Percentiles rank a stretch among this genome's conserved stretches.
Evolutionary conservation across 176 grass and related monocot species (phyloP).

Genomic region (Aegilops bicornis): DNA sequence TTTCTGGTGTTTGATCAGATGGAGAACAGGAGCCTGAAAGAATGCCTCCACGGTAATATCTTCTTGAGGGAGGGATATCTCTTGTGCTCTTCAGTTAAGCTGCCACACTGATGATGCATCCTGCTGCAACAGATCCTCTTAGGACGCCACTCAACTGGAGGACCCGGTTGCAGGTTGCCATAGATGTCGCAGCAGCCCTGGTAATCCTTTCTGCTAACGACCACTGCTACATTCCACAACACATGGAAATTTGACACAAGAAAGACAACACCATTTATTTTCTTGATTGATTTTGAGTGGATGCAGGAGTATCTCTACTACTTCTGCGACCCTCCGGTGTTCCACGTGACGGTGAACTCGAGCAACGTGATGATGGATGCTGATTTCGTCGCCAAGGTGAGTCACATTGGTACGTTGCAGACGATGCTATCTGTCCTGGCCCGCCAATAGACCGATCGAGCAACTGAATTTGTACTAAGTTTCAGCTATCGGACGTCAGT

Average conservation of each 20-base stretch:
- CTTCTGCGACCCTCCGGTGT: slow-evolving; percentile 83
- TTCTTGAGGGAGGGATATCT: background rate
- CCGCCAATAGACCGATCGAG: too few species aligned
- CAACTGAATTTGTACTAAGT: background rate
- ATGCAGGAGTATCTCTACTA: slow-evolving; percentile 93
- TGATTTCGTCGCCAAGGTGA: slow-evolving; percentile 76
- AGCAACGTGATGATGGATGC: slow-evolving; percentile 69
- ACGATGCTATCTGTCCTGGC: background rate
- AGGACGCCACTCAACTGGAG: slow-evolving; percentile 90
- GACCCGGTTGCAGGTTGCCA: slow-evolving; percentile 77
- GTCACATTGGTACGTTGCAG: background rate
- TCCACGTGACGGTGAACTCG: slow-evolving; percentile 68
- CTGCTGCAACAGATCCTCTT: slow-evolving; percentile 61
- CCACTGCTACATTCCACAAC: background rate
- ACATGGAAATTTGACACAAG: background rate
- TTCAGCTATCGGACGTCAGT: slow-evolving; percentile 72
- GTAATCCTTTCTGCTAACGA: slow-evolving; percentile 28
- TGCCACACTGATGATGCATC: background rate
- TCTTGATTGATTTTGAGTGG: slow-evolving; percentile 20
- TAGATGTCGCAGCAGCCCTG: slow-evolving; percentile 91
- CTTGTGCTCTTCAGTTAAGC: background rate
- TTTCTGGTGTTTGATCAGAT: slow-evolving; percentile 89
- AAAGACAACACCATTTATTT: slow-evolving; percentile 4
- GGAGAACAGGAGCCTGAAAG: slow-evolving; percentile 82
- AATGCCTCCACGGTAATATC: slow-evolving; percentile 76